Percentiles rank a stretch among this genome's conserved stretches.
These are phyloP conservation scores for Schizothecium vesticola DNA, from an alignment of 495 filamentous ascomycete genomes.

Conservation along the genomic window DNA sequence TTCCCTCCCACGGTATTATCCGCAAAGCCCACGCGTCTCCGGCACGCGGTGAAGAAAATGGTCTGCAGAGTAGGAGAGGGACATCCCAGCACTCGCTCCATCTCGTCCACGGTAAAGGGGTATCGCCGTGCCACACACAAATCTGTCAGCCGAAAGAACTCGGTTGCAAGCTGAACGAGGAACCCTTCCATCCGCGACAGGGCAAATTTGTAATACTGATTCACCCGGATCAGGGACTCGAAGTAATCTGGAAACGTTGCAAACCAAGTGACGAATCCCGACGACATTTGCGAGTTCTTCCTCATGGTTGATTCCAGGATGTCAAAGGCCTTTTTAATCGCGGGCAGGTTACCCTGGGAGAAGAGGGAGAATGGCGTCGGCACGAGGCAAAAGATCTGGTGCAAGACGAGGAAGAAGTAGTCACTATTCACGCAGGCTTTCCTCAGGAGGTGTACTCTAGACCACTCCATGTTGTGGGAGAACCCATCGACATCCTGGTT, in stretches of 20 bases:
- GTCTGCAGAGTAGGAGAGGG: constrained; percentile 51
- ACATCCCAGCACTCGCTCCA: constrained; percentile 45
- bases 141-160: constrained; percentile 11
- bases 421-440: constrained; percentile 55
- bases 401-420: constrained; percentile 58
- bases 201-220: neutral
- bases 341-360: neutral
- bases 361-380: constrained; percentile 11
- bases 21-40: constrained; percentile 31
- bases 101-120: constrained; percentile 58
- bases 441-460: constrained; percentile 50
- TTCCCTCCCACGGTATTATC: constrained; percentile 22
- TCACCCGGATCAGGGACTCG: constrained; percentile 13
- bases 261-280: constrained; percentile 46
- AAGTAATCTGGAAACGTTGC: constrained; percentile 45
- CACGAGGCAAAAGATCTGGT: constrained; percentile 62
- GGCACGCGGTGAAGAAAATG: constrained; percentile 55
- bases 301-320: constrained; percentile 36
- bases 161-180: constrained; percentile 29
- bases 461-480: constrained; percentile 35
- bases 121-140: constrained; percentile 25
- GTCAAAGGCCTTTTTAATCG: constrained; percentile 33
- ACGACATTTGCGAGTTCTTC: constrained; percentile 32
- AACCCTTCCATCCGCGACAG: constrained; percentile 31
- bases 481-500: constrained; percentile 1